phyloP scores from a whole-genome alignment of 2,329 filamentous ascomycete species.

The Polytolypa hystricis region DNA sequence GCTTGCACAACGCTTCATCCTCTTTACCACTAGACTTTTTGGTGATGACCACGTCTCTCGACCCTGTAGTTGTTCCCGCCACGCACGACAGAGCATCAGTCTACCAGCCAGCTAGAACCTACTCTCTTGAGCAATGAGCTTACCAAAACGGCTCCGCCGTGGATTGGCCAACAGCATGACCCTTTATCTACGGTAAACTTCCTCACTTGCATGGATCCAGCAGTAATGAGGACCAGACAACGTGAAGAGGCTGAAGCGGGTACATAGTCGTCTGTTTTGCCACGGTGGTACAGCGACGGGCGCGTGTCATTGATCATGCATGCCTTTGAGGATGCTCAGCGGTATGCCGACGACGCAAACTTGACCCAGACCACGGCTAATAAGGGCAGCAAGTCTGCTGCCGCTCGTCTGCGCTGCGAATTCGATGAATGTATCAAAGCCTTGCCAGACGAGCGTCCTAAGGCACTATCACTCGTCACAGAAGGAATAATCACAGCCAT shows the following conservation, averaged over 20 bases:
- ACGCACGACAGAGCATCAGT: too few species aligned
- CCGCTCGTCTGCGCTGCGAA: conserved; percentile 7
- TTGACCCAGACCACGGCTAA: conserved; percentile 1
- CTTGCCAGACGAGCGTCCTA: background rate
- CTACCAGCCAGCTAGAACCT: too few species aligned
- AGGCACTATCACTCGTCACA: conserved; percentile 1
- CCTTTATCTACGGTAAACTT: conserved; percentile 17
- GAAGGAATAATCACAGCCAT: conserved; percentile 9
- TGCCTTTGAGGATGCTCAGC: conserved; percentile 17
- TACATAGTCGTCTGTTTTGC: conserved; percentile 4
- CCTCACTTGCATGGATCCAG: conserved; percentile 19
- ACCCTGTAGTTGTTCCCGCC: too few species aligned
- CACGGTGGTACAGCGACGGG: conserved; percentile 18
- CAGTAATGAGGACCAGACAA: conserved; percentile 11
- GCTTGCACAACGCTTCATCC: too few species aligned
- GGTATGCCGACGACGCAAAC: conserved; percentile 6
- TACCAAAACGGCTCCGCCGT: too few species aligned
- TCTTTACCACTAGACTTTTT: too few species aligned
- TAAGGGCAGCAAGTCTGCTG: conserved; percentile 7
- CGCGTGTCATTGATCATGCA: conserved; percentile 18
- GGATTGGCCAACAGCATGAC: conserved; percentile 13
- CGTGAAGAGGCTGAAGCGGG: conserved; percentile 8
- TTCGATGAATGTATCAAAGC: conserved; percentile 4
- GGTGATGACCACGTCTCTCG: too few species aligned
- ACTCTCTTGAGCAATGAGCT: too few species aligned